Conservation (phyloP, 805 yeast genomes). For the Barnettozyma sucrosica region DNA sequence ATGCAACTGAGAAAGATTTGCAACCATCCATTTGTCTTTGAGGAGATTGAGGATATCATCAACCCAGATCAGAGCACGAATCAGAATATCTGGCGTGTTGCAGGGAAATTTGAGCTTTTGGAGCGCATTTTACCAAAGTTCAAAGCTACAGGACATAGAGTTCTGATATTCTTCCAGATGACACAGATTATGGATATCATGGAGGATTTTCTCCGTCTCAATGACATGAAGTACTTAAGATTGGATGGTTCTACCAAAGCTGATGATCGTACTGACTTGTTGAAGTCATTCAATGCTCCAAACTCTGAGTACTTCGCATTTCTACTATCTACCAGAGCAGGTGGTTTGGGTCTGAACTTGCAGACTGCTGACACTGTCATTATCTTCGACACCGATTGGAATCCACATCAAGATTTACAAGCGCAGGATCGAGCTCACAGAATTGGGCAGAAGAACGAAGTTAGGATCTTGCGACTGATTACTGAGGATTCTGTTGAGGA, state of each 20-base stretch:
- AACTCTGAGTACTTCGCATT: slow-evolving; percentile 74
- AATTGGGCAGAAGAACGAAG: slow-evolving; percentile 86
- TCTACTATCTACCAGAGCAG: slow-evolving; percentile 79
- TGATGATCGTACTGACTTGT: slow-evolving; percentile 73
- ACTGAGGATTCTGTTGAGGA: slow-evolving; percentile 83
- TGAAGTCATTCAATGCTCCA: slow-evolving; percentile 70
- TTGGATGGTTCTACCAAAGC: slow-evolving; percentile 82
- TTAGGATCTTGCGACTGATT: slow-evolving; percentile 71
- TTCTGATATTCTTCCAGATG: slow-evolving; percentile 82
- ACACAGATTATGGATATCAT: slow-evolving; percentile 86
- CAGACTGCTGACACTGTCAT: slow-evolving; percentile 87
- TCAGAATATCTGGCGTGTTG: slow-evolving; percentile 65
- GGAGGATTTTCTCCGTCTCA: slow-evolving; percentile 73
- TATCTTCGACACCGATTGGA: slow-evolving; percentile 86
- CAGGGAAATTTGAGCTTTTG: slow-evolving; percentile 77
- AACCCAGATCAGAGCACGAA: slow-evolving; percentile 59
- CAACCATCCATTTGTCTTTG: slow-evolving; percentile 84
- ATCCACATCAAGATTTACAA: slow-evolving; percentile 87
- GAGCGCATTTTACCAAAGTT: slow-evolving; percentile 74
- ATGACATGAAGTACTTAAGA: slow-evolving; percentile 64
- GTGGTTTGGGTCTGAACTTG: slow-evolving; percentile 81
- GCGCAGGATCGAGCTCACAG: slow-evolving; percentile 90
- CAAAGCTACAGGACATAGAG: slow-evolving; percentile 69
- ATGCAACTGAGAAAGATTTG: slow-evolving; percentile 84
- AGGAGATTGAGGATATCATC: slow-evolving; percentile 68